Evolutionary conservation across 2,329 filamentous ascomycete species (phyloP), one percentile per base, ranked within the genome.

Genomic region (Hymenoscyphus infarciens): DNA sequence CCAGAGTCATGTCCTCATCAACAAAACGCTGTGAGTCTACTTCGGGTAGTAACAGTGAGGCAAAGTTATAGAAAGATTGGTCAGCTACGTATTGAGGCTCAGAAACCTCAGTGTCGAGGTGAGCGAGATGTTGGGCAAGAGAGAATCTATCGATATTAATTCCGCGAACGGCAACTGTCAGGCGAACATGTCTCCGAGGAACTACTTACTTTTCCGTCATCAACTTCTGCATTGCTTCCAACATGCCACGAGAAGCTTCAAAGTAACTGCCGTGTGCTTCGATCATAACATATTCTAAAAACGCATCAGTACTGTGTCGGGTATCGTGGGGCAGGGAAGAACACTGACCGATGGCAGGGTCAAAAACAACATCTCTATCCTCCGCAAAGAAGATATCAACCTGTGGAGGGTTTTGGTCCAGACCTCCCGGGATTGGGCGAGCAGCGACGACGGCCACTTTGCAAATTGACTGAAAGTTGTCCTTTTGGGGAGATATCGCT

Each of bases 351-450:
- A 83, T 75, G 16, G 83, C 81, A 0, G 91, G 86, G 69, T 97
- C 89, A 57, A 96, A 79, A 22, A 84, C 79, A 0, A 87, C 78
- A 27, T 92, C 83, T 2, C 84, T 77, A 0, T 79, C 70, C 7
- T 82, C 75, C 0, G 84, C 83, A 77, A 92, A 93, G 70, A 88
- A 88, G 0, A 97, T 78, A 67, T 97, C 91, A 16, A 97, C 82
- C 38, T 87, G 82, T 0, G 90, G 88, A 0, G 89, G 87, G 53
- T 85, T 83, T 35, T 84, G 80, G 45, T 88, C 81, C 0, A 96
- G 76, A 0, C 83, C 84, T 13, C 77, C 79, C 1, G 79, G 75
- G 3, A 91, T 73, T 0, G 86, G 85, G 13, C 91, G 82, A 16
- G 89, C 89, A 5, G 89, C 90, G 25, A 97, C 82, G 1, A 86